Conservation (phyloP, 352 stramenopile genomes). For the Pythium apleroticum region DNA sequence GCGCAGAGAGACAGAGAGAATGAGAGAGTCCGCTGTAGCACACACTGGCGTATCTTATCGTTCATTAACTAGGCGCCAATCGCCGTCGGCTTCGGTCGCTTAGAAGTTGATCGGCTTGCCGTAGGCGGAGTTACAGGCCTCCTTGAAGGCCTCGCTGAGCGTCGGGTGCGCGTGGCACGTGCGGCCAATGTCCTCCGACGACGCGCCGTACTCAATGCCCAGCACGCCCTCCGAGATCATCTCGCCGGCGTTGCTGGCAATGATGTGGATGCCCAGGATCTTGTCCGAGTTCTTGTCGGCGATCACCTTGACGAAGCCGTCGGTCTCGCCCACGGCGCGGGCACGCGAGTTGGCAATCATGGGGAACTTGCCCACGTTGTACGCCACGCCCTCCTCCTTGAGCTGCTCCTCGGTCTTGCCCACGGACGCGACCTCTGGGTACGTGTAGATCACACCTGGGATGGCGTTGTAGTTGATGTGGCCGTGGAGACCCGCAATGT, state of each 20-base stretch:
- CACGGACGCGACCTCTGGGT: slow-evolving; percentile 95
- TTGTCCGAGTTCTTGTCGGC: slow-evolving; percentile 97
- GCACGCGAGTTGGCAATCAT: slow-evolving; percentile 98
- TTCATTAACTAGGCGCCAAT: slow-evolving; percentile 6
- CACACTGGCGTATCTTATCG: slow-evolving; percentile 3
- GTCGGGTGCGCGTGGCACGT: slow-evolving; percentile 98
- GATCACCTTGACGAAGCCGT: slow-evolving; percentile 98
- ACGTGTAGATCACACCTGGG: slow-evolving; percentile 98
- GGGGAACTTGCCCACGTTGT: slow-evolving; percentile 98
- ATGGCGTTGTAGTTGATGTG: slow-evolving; percentile 99
- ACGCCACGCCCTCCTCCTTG: slow-evolving; percentile 93
- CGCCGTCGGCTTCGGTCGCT: slow-evolving; percentile 26
- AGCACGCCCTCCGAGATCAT: slow-evolving; percentile 99
- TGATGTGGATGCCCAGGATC: slow-evolving; percentile 99
- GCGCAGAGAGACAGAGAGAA: no score
- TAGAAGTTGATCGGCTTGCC: slow-evolving; percentile 99
- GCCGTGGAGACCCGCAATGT: slow-evolving; percentile 95
- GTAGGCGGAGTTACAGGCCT: slow-evolving; percentile 97
- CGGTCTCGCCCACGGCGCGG: slow-evolving; percentile 90
- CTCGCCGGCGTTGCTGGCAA: slow-evolving; percentile 98
- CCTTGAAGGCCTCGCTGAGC: slow-evolving; percentile 98
- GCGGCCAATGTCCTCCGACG: slow-evolving; percentile 98
- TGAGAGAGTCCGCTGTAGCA: background rate
- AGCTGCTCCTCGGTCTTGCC: slow-evolving; percentile 98
- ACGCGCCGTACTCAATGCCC: slow-evolving; percentile 98